phyloP scores from a whole-genome alignment of 2,329 filamentous ascomycete genomes.

The Exophiala bonariae region DNA sequence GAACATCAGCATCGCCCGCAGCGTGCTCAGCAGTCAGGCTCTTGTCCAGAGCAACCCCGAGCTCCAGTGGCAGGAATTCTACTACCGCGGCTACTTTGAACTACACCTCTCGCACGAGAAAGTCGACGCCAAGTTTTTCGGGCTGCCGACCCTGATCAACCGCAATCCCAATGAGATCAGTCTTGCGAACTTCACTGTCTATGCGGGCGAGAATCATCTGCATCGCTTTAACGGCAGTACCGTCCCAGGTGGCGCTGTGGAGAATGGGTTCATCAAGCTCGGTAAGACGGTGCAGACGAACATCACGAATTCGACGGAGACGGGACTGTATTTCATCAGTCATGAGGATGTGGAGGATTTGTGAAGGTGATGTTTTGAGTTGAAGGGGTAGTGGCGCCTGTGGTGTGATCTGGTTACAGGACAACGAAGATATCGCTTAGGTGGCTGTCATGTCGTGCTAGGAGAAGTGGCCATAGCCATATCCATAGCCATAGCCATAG shows the following conservation, averaged over 20 bases:
- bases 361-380: constrained; percentile 2
- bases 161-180: constrained; percentile 65
- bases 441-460: too few relatives aligned
- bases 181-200: constrained; percentile 69
- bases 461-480: too few relatives aligned
- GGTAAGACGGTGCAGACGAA: constrained; percentile 35
- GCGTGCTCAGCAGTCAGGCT: constrained; percentile 48
- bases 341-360: constrained; percentile 20
- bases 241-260: constrained; percentile 50
- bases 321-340: constrained; percentile 34
- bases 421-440: too few relatives aligned
- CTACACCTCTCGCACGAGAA: constrained; percentile 58
- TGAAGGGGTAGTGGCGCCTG: too few relatives aligned
- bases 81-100: constrained; percentile 73
- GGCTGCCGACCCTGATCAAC: constrained; percentile 58
- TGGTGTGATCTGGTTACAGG: too few relatives aligned
- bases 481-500: too few relatives aligned
- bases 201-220: constrained; percentile 61
- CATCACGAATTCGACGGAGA: constrained; percentile 36
- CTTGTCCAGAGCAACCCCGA: constrained; percentile 58
- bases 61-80: constrained; percentile 71
- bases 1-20: constrained; percentile 55
- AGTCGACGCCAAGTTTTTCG: constrained; percentile 66
- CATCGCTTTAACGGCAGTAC: constrained; percentile 39
- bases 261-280: constrained; percentile 37